Base-by-base conservation (phyloP, 768 basidiomycete genomes). In the Amanita jacksonii region DNA sequence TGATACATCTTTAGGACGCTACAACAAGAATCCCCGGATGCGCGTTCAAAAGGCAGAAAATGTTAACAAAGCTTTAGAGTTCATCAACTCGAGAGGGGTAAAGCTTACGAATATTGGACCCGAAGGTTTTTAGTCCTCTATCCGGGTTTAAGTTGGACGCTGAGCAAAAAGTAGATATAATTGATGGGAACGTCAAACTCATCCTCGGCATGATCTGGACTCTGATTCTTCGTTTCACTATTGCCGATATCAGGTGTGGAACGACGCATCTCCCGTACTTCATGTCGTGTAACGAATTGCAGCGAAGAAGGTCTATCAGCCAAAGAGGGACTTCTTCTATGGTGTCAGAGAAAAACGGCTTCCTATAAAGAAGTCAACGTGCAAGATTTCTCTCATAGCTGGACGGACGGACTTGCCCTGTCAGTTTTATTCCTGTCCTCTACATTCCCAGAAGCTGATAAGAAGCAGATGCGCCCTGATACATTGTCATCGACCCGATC, bases 171-270 rank as follows among this genome's bases (percentile, higher is more conserved):
- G 38, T 22, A 45, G 94, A 98, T 61, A 96, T 98, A 58, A 92
- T 99, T 45, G 96, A 99, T 61, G 93, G 93, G n/a, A 96, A 94
- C 61, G 63, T 93, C 51, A 99, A 98, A 64, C 83, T 99, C 44
- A 97, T 94, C 41, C 76, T 98, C n/a, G 93, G 91, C 24, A 90
- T 93, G 93, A 97, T 99, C 51, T 98, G 96, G 96, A 94, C 90
- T 0, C 74, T 98, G 28, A 92, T 99, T 56, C 73, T 98, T 24
- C 84, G 94, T 9, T 98, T 98, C 62, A 96, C 93, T 4, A 98
- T 99, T 51, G 93, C 96, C 18, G 92, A 93, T 54, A 98, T 99
- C 68, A 96, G 83, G 93, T 92, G 51, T 48, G 79, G 65, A 37
- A 10, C 15, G 25, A 12, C 16, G 10, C 18, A 41, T n/a, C 38